Conservation (phyloP, 768 basidiomycete genomes). For the Asterophora parasitica region DNA sequence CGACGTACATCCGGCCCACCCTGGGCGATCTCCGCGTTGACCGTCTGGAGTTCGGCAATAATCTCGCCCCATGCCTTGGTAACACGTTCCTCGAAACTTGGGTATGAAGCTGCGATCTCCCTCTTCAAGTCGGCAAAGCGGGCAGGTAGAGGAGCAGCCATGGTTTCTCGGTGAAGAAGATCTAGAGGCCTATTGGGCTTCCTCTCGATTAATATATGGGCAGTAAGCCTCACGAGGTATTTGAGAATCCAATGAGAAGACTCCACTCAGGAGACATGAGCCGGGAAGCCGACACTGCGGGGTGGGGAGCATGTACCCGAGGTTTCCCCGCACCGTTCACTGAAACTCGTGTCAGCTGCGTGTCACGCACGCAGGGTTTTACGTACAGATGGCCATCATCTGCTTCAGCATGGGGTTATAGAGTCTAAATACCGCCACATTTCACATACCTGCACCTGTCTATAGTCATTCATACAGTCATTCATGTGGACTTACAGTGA, state of each 20-base stretch:
- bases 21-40: slow-evolving; percentile 39
- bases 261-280: background rate
- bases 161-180: background rate
- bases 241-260: background rate
- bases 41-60: slow-evolving; percentile 42
- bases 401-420: too few species aligned
- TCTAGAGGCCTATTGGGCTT: too few species aligned
- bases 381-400: too few species aligned
- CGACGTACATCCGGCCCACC: slow-evolving; percentile 49
- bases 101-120: slow-evolving; percentile 47
- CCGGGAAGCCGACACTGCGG: background rate
- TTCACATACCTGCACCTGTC: too few species aligned
- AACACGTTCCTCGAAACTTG: slow-evolving; percentile 45
- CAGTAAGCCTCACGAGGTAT: background rate
- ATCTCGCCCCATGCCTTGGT: slow-evolving; percentile 58
- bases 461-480: too few species aligned
- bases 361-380: too few species aligned
- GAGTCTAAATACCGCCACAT: too few species aligned
- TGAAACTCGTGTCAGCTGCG: too few species aligned
- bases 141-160: slow-evolving; percentile 30
- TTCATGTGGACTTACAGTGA: too few species aligned
- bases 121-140: slow-evolving; percentile 57
- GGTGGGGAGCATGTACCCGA: too few species aligned
- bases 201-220: background rate
- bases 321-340: slow-evolving; percentile 1